phyloP scores from a whole-genome alignment of 257 asterid genomes.

The Dorcoceras hygrometricum region DNA sequence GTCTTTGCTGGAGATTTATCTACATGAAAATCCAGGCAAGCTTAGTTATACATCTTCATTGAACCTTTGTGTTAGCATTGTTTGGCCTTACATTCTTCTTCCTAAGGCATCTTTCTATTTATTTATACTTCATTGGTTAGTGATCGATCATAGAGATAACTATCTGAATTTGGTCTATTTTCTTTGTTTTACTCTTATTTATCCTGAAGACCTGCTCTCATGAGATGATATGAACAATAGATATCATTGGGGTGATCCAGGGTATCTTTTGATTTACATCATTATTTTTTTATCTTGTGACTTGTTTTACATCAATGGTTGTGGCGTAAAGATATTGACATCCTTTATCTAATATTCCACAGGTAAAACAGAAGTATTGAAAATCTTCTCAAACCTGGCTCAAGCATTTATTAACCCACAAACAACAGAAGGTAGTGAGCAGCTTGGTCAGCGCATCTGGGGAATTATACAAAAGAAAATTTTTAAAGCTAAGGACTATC shows the following conservation, averaged over 20 bases:
- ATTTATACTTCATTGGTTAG: not conserved
- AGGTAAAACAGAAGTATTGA: conserved; percentile 80
- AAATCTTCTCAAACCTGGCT: conserved; percentile 69
- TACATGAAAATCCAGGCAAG: conserved; percentile 94
- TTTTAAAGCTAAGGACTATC: conserved; percentile 86
- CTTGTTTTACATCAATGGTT: not conserved
- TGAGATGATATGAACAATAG: not conserved
- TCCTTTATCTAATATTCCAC: conserved; percentile 25
- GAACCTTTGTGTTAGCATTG: not conserved
- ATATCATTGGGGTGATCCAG: too few species aligned
- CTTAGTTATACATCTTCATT: conserved; percentile 17
- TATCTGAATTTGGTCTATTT: conserved; percentile 2
- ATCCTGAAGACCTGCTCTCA: not conserved
- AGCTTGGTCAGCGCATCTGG: conserved; percentile 92
- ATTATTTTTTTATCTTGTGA: not conserved
- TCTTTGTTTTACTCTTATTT: not conserved
- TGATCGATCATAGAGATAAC: not conserved
- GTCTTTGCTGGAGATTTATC: conserved; percentile 88
- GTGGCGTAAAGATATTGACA: conserved; percentile 1
- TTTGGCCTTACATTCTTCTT: conserved; percentile 12
- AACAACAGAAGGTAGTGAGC: conserved; percentile 90
- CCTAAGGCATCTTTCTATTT: not conserved
- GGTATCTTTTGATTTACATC: not conserved
- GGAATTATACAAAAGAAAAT: conserved; percentile 90
- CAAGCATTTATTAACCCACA: conserved; percentile 80